Conservation (phyloP, 2,329 filamentous ascomycete genomes). For the Microsporum audouinii region DNA sequence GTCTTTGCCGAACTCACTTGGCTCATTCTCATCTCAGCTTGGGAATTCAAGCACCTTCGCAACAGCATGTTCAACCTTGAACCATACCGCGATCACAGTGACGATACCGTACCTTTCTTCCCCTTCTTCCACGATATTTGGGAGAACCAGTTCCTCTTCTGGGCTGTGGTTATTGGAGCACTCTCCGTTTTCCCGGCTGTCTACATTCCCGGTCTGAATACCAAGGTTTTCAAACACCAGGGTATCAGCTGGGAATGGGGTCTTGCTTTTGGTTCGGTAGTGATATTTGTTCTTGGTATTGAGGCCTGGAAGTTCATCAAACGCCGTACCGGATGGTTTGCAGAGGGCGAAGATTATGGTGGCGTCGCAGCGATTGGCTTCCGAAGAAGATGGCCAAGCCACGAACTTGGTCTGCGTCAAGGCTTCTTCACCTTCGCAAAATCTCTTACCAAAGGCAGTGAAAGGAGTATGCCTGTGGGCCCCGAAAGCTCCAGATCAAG, state of each 20-base stretch:
- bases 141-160: conserved; percentile 43
- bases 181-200: conserved; percentile 42
- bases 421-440: conserved; percentile 25
- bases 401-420: conserved; percentile 21
- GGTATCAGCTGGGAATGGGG: conserved; percentile 54
- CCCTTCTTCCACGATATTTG: conserved; percentile 29
- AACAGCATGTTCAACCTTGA: conserved; percentile 46
- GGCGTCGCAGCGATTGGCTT: conserved; percentile 15
- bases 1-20: conserved; percentile 47
- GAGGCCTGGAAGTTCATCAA: conserved; percentile 52
- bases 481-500: conserved; percentile 11
- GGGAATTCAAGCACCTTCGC: conserved; percentile 45
- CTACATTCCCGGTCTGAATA: conserved; percentile 52
- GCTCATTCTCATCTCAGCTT: conserved; percentile 46
- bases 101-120: conserved; percentile 22
- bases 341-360: conserved; percentile 22
- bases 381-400: conserved; percentile 15
- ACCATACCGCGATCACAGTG: conserved; percentile 18
- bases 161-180: conserved; percentile 37
- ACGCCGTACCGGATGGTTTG: conserved; percentile 29
- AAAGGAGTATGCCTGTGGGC: conserved; percentile 16
- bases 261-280: conserved; percentile 44
- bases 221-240: conserved; percentile 48
- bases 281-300: conserved; percentile 47
- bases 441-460: conserved; percentile 20